Base-by-base conservation (phyloP, 768 basidiomycete genomes). In the Trametes punicea region DNA sequence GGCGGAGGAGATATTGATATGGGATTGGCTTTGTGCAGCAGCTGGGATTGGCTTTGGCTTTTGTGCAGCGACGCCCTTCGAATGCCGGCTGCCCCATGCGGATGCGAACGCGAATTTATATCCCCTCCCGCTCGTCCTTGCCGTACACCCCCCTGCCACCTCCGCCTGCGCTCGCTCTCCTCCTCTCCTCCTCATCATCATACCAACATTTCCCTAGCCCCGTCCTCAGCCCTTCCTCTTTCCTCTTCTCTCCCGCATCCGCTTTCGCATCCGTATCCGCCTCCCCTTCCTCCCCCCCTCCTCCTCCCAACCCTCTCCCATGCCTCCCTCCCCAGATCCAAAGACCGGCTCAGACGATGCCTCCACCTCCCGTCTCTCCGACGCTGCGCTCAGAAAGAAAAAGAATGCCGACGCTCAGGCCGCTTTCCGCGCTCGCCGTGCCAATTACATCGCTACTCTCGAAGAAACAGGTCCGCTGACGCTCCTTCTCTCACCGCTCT, bases 401-500 rank as follows among this genome's bases (percentile, higher is more conserved):
- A 93, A 93, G 75, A 93, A 93, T 65, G 90, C 90, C 31, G 88
- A 91, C 67, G 90, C 90, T 2, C 90, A 93, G 72, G 90, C 90
- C 51, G 88, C 89, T 56, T 92, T 91, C 70, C 78, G 88, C 60
- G 87, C 86, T 46, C 74, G 88, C 62, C 80, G 90, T 62, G 88
- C 88, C 46, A 91, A 89, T 71, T 93, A 93, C 70, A 93, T 93
- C 67, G 83, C 87, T 39, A 92, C 89, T 11, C 81, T 93, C 60
- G 90, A 93, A 70, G 90, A 90, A 68, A 90, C 90, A 76, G 75
- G 75, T 75, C 53, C 46, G 74, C 60, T n/a, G 47, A 13, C 41
- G 47, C 33, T 53, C 59, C 46, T 42, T 41, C 33, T 47, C 16
- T 47, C 49, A 18, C 36, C 47, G 48, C 44, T 34, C 51, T 40